These are phyloP conservation scores for Podospora anserina DNA, from an alignment of 495 filamentous ascomycete species.

Conservation along the genomic window DNA sequence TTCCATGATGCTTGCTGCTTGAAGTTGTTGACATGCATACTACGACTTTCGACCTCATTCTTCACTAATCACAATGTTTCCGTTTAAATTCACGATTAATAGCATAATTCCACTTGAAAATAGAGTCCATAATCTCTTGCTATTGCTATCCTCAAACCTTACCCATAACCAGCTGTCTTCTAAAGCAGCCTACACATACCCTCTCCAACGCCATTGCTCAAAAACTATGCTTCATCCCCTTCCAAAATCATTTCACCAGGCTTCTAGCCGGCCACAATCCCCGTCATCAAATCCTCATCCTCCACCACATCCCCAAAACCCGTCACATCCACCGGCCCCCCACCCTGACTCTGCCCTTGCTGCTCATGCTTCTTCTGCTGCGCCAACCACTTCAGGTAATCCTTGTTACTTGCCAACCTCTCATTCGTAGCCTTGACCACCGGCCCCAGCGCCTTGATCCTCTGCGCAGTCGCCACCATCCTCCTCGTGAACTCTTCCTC, in stretches of 20 bases:
- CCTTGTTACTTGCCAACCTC: slow-evolving; percentile 56
- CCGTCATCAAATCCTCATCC: slow-evolving; percentile 67
- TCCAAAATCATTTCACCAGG: neutral
- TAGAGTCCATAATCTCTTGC: neutral
- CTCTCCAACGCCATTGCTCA: neutral
- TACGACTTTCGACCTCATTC: neutral
- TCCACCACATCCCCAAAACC: slow-evolving; percentile 45
- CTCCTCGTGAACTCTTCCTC: slow-evolving; percentile 47
- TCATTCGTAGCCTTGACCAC: slow-evolving; percentile 50
- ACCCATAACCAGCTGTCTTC: neutral
- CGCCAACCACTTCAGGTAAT: slow-evolving; percentile 53
- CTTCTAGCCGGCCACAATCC: slow-evolving; percentile 9
- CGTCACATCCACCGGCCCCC: slow-evolving; percentile 4
- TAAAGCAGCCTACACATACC: neutral
- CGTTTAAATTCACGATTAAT: too few relatives aligned
- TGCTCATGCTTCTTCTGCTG: slow-evolving; percentile 46
- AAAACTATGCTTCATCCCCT: neutral
- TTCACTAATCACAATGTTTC: neutral
- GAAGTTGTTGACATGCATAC: too few relatives aligned
- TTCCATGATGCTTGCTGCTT: too few relatives aligned
- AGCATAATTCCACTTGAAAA: neutral
- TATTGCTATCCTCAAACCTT: neutral
- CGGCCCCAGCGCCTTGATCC: slow-evolving; percentile 44
- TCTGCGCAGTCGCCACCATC: slow-evolving; percentile 40
- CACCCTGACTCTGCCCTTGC: slow-evolving; percentile 15